A percentile compares a stretch with the other conserved stretches of the same genome.
Evolutionary conservation across 495 filamentous ascomycete genomes (phyloP).

Genomic region (Ascodesmis nigricans): DNA sequence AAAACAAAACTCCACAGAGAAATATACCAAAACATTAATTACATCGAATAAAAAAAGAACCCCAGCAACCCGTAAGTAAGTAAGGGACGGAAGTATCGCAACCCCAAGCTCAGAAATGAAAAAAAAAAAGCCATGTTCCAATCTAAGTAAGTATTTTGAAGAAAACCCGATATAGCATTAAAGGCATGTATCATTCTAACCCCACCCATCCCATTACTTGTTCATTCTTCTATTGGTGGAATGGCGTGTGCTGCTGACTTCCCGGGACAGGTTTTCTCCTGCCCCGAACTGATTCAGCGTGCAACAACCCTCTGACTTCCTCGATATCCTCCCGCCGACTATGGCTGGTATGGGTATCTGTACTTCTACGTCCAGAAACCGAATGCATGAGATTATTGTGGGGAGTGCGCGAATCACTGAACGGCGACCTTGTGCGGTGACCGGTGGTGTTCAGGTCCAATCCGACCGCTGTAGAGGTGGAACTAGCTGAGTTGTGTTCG

Average conservation of each 20-base stretch:
- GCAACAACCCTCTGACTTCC: constrained; percentile 23
- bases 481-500: neutral
- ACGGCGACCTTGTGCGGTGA: neutral
- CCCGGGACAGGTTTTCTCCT: constrained; percentile 16
- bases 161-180: neutral
- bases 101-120: no score
- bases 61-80: neutral
- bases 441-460: neutral
- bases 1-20: no score
- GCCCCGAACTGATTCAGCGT: constrained; percentile 24
- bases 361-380: constrained; percentile 8
- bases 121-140: no score
- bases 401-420: constrained; percentile 1
- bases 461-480: neutral
- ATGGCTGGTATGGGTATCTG: constrained; percentile 8
- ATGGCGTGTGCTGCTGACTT: neutral
- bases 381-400: neutral
- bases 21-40: neutral
- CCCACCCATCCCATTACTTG: neutral
- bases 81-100: no score
- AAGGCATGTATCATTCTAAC: neutral
- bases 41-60: neutral
- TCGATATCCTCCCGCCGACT: constrained; percentile 21
- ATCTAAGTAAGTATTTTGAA: neutral
- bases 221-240: neutral